Percentiles rank a stretch among this genome's conserved stretches.
Conservation (phyloP, 2,329 filamentous ascomycete species). For the Ceratocystis smalleyi region DNA sequence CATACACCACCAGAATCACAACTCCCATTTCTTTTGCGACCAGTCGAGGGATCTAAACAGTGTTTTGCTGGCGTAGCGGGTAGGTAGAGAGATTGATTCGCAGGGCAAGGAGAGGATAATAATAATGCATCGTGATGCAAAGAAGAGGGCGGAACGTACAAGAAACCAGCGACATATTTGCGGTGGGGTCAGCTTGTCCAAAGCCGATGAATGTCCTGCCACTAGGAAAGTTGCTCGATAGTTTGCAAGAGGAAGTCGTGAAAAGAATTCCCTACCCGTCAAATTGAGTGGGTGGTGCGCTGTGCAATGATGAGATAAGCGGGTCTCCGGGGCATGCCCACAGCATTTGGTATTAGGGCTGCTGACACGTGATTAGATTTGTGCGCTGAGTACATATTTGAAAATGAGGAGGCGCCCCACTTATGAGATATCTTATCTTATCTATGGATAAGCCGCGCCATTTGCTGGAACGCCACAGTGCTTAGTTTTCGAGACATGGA, state of each 20-base stretch:
- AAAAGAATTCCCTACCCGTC: constrained; percentile 14
- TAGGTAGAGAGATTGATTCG: not conserved
- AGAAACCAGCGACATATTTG: constrained; percentile 20
- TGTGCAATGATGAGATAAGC: constrained; percentile 16
- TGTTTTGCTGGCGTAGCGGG: not conserved
- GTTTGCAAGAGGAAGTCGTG: constrained; percentile 15
- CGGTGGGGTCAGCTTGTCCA: constrained; percentile 23
- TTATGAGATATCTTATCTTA: not conserved
- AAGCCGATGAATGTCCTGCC: constrained; percentile 19
- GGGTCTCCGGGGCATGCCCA: constrained; percentile 16
- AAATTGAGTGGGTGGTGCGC: constrained; percentile 16
- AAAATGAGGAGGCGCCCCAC: not conserved
- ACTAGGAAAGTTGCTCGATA: constrained; percentile 17
- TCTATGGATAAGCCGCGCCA: not conserved
- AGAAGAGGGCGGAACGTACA: constrained; percentile 13
- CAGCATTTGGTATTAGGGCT: constrained; percentile 17
- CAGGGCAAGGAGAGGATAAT: not conserved
- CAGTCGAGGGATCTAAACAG: not conserved
- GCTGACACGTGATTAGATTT: constrained; percentile 16
- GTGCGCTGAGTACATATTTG: not conserved
- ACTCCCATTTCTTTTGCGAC: not conserved
- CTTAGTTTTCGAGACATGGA: too few species aligned
- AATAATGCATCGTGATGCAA: constrained; percentile 2
- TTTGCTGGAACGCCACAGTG: too few species aligned
- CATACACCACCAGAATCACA: not conserved